Evolutionary conservation across 2,329 filamentous ascomycete genomes (phyloP).

Genomic region (Aspergillus sp.): DNA sequence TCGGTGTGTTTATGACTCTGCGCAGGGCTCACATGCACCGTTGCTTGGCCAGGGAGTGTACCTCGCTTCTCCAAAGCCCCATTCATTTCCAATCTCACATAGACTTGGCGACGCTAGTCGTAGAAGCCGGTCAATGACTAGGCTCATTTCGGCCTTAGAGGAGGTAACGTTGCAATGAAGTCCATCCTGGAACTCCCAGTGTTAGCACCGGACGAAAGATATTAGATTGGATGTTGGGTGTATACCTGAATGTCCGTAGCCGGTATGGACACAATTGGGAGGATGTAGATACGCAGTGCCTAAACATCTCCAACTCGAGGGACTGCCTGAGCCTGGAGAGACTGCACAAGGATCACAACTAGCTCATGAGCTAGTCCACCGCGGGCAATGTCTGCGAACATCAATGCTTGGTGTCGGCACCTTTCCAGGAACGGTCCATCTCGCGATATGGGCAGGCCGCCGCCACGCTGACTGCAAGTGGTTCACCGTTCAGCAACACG

Average conservation of each 20-base stretch:
- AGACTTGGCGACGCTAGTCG: conserved; percentile 6
- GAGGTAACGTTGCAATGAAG: background rate
- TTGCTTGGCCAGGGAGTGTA: background rate
- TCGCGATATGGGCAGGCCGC: background rate
- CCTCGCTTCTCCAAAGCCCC: conserved; percentile 1
- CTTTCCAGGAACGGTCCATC: background rate
- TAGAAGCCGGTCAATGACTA: background rate
- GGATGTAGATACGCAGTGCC: background rate
- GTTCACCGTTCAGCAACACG: background rate
- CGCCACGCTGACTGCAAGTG: background rate
- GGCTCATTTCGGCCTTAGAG: conserved; percentile 2
- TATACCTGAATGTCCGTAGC: background rate
- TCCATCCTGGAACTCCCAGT: background rate
- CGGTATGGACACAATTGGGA: background rate
- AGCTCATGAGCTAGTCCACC: conserved; percentile 4
- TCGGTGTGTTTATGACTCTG: background rate
- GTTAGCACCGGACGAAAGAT: background rate
- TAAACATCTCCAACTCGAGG: background rate
- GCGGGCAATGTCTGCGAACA: conserved; percentile 15
- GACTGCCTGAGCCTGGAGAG: background rate
- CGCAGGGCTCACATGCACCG: conserved; percentile 9
- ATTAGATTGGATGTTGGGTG: background rate
- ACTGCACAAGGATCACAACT: background rate
- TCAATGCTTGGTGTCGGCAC: conserved; percentile 2
- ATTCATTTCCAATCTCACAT: background rate